Base-by-base conservation (phyloP, 1,284 basidiomycete genomes). In the Athelia psychrophila region DNA sequence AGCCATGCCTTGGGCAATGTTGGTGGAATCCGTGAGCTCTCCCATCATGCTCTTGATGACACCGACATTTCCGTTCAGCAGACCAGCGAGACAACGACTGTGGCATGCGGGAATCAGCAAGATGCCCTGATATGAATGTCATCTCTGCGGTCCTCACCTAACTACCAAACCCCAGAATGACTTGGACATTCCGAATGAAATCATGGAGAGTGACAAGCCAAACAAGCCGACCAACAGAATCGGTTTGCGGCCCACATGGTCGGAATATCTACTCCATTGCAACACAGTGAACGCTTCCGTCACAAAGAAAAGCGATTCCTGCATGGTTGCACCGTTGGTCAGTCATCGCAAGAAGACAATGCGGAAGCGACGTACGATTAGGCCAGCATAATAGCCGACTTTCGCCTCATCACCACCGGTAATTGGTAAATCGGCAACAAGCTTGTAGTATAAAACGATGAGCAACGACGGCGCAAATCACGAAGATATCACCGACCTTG, bases 271-370 rank as follows among this genome's bases (percentile, higher is more conserved):
- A 62, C 84, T 84, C 87, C 88, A 91, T 53, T 88, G 81, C 40
- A 90, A 69, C 16, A 86, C 80, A 16, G 85, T 86, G 51, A 80
- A 58, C 0, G 88, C 85, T 67, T 89, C 83, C 5, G 83, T 80
- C 42, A 84, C 69, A 59, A 83, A 88, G 71, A 89, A 89, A 20
- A 87, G 66, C 8, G 86, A 88, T 77, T 88, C 81, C 86, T 89
- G 19, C 5, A n/a, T 6, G 16, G 8, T n/a, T 6, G 38, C n/a
- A 42, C 8, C 24, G 27, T 30, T 30, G 25, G 45, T 48, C 19
- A 22, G 18, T n/a, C 20, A 64, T 70, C 23, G 51, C 70, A 30
- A n/a, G 27, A 13, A 30, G 6, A 30, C 5, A 30, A 30, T 30
- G 27, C 6, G 13, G 27, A 13, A 30, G 5, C 27, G 27, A 30